Evolutionary conservation across 495 filamentous ascomycete genomes (phyloP).

Genomic region (Lepraria neglecta): DNA sequence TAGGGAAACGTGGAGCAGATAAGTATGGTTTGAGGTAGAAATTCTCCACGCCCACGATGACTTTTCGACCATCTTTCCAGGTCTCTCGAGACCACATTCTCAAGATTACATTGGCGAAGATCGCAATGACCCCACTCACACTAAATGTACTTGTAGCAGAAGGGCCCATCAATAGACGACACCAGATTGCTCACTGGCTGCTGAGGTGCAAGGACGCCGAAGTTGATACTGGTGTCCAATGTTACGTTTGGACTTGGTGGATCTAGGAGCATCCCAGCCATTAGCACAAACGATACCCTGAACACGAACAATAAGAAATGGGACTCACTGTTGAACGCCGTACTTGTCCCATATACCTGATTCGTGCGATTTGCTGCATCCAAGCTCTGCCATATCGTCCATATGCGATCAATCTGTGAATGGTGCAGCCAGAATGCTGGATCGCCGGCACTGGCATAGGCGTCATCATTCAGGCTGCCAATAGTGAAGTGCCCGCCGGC

Average conservation of each 20-base stretch:
- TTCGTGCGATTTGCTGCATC: slow-evolving; percentile 40
- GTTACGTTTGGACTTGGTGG: slow-evolving; percentile 45
- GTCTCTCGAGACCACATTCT: too few species aligned
- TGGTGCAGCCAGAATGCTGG: slow-evolving; percentile 69
- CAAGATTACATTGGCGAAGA: too few species aligned
- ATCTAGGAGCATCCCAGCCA: slow-evolving; percentile 2
- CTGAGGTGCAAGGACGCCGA: slow-evolving; percentile 35
- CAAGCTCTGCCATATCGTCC: slow-evolving; percentile 64
- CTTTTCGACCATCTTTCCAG: too few species aligned
- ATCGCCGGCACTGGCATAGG: slow-evolving; percentile 55
- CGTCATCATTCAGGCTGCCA: slow-evolving; percentile 54
- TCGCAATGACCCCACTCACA: too few species aligned
- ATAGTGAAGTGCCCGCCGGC: slow-evolving; percentile 59
- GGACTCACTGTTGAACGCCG: slow-evolving; percentile 24
- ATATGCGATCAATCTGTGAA: slow-evolving; percentile 60
- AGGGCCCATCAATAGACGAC: slow-evolving; percentile 47
- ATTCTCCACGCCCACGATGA: too few species aligned
- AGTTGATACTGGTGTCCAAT: slow-evolving; percentile 41
- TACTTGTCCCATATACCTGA: slow-evolving; percentile 24
- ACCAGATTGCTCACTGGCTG: slow-evolving; percentile 40
- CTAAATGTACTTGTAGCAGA: slow-evolving; percentile 49
- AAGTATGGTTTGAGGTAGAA: too few species aligned
- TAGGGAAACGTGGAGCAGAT: too few species aligned
- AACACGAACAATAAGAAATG: not conserved
- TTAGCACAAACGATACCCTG: too few species aligned